Conservation (phyloP, 2,329 filamentous ascomycete genomes). For the Lasiodiplodia hormozganensis region DNA sequence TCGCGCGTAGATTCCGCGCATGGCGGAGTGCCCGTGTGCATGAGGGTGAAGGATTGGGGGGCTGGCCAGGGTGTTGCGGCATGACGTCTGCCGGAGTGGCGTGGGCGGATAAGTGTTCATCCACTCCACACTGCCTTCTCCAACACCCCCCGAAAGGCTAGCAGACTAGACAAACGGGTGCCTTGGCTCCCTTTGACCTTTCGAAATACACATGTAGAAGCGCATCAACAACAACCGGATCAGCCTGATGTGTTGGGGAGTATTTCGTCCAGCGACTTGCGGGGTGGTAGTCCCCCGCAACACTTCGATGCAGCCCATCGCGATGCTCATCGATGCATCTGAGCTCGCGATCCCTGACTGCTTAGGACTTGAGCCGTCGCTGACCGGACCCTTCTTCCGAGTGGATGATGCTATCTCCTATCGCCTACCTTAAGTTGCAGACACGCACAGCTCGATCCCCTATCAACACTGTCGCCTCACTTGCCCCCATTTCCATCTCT, state of each 20-base stretch:
- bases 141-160: not conserved
- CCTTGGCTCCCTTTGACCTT: not conserved
- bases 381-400: conserved; percentile 14
- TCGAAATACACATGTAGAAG: not conserved
- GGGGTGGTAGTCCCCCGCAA: not conserved
- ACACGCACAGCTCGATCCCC: not conserved
- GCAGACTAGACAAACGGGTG: not conserved
- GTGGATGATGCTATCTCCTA: conserved; percentile 23
- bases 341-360: not conserved
- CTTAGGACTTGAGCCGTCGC: conserved; percentile 23
- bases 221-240: not conserved
- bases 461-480: not conserved
- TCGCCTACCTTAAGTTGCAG: conserved; percentile 12
- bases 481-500: not conserved
- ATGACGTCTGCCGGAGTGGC: conserved; percentile 17
- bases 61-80: not conserved
- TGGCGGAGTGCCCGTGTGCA: not conserved
- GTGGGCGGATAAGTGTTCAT: conserved; percentile 4
- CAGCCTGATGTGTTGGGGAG: not conserved
- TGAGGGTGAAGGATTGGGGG: conserved; percentile 6
- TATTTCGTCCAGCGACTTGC: not conserved
- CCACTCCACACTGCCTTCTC: conserved; percentile 18
- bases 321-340: not conserved
- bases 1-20: conserved; percentile 15
- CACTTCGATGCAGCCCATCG: not conserved